Base-by-base conservation (phyloP, 352 stramenopile genomes). In the Globisporangium camurandrum region DNA sequence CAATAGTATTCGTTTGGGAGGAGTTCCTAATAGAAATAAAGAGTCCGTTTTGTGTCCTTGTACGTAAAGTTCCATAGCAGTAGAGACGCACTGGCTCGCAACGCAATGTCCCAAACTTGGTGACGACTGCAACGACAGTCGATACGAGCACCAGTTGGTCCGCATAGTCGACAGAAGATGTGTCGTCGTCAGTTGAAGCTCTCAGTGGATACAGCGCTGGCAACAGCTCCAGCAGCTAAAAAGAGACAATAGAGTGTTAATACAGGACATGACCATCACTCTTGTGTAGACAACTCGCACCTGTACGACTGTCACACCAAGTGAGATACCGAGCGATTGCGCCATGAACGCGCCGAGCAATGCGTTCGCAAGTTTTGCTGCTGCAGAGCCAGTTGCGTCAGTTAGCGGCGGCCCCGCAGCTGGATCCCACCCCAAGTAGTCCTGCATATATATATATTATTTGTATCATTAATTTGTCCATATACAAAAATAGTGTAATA, bases 1-100 rank as follows among this genome's bases (percentile, higher is more conserved):
- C 95, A 95, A n/a, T 81, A 84, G 47, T 95, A 95, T 61, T 97
- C 88, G 57, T 96, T 85, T 17, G 86, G 83, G 37, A 97, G 69
- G 38, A 96, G 67, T 20, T 95, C 77, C 75, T 90, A 59, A n/a
- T 6, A 39, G 33, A 20, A 12, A 20, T 12, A 12, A 5, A 39
- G 14, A 16, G 33, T 38, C 33, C 33, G 11, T n/a, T 11, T 4
- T 16, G 11, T 16, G 14, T 16, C 7, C 11, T 38, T 12, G 24
- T 17, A 4, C 19, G 26, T 23, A 3, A 26, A 23, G 11, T 14
- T 16, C n/a, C 26, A 19, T 17, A 39, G 26, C 17, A 49, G 7
- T 0, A n/a, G 16, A 24, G 3, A 56, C 62, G 46, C 56, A 86
- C 73, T 17, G 66, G 68, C 27, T 92, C 78, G 47, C 81, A 92